Base-by-base conservation (phyloP, 1,139 yeast genomes). In the Debaryomyces robertsiae region DNA sequence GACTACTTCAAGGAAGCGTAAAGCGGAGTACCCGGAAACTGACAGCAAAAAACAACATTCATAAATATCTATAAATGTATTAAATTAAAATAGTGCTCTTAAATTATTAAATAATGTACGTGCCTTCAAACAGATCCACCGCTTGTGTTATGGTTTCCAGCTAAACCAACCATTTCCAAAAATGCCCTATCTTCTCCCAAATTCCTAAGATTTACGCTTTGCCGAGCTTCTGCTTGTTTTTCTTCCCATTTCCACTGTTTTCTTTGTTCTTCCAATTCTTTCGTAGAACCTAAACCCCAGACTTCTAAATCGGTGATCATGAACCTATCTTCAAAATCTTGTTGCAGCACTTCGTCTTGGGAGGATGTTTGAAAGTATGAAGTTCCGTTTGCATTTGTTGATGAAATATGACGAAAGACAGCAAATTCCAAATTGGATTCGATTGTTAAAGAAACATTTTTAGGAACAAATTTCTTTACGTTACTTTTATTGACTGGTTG, bases 211-310 rank as follows among this genome's bases (percentile, higher is more conserved):
- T 89, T 88, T 3, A 90, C 78, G 27, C 77, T 72, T 53, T 83
- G 87, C 42, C 97, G 70, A 25, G 89, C 82, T 50, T 80, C 77
- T 0, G 95, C 95, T 57, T 88, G 96, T 38, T 81, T 73, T 54
- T 85, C 85, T 57, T 91, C 97, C 96, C 96, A 89, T 54, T 84
- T 91, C 94, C 96, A 85, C 47, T 78, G 79, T 53, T 78, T 79
- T 42, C 75, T 67, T 60, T 91, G 97, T 45, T 84, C 91, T 22
- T 77, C 84, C 38, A 89, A 65, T 47, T 87, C 95, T 46, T 81
- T 79, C 15, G 77, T 79, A 4, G 86, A 79, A 1, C 97, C 97
- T 42, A 89, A 75, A 0, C 98, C 98, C 93, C 95, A 87, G 0
- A 89, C 95, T 58, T 90, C 96, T 16, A 91, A 66, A 49, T 85